These are phyloP conservation scores for Yarrowia osloensis DNA, from an alignment of 805 yeast genomes.

Conservation along the genomic window DNA sequence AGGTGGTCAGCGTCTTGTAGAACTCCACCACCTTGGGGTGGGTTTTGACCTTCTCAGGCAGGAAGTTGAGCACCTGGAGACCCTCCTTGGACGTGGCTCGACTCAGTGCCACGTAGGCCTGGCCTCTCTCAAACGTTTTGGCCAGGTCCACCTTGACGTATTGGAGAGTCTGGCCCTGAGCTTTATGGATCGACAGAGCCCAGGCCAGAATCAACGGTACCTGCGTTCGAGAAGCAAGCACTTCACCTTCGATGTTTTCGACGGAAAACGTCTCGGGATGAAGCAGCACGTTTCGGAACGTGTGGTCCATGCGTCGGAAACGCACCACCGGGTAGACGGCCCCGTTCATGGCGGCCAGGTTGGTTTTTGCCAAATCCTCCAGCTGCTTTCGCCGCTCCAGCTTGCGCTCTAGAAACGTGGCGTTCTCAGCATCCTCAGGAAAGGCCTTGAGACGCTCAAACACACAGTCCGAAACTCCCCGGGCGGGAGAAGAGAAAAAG, in stretches of 20 bases:
- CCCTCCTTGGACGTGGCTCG: conserved; percentile 85
- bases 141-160: conserved; percentile 75
- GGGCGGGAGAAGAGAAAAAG: neutral
- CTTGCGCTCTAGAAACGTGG: neutral
- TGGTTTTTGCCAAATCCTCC: neutral
- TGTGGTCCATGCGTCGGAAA: conserved; percentile 70
- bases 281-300: conserved; percentile 71
- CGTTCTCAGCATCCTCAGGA: conserved; percentile 34
- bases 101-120: conserved; percentile 92
- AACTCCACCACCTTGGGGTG: conserved; percentile 71
- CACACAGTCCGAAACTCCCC: neutral
- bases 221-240: conserved; percentile 73
- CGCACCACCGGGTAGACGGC: conserved; percentile 68
- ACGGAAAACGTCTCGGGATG: conserved; percentile 81
- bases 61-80: conserved; percentile 76
- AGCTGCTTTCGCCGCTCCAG: neutral
- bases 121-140: conserved; percentile 84
- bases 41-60: conserved; percentile 61
- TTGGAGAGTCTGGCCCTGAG: conserved; percentile 89
- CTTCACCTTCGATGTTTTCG: conserved; percentile 69
- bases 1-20: conserved; percentile 48
- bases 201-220: conserved; percentile 91
- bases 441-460: conserved; percentile 13
- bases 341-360: conserved; percentile 11
- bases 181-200: conserved; percentile 93